A percentile compares a stretch with the other conserved stretches of the same genome.
phyloP scores from a whole-genome alignment of 2,329 filamentous ascomycete species.

The Proliferodiscus dingleyae region DNA sequence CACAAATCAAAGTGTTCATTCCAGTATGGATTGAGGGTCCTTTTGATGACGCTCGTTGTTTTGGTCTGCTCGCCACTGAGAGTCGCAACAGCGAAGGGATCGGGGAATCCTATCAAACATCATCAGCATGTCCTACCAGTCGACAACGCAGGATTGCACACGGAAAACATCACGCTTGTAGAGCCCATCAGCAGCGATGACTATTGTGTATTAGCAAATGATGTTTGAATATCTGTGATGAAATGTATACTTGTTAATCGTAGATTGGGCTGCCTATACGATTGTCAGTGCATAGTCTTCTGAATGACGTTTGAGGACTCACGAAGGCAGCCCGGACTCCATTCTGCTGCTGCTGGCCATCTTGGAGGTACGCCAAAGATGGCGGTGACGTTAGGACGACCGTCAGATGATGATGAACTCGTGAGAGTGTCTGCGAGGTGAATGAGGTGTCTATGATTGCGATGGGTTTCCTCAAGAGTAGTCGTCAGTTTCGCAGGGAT shows the following conservation, averaged over 20 bases:
- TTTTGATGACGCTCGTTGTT: conserved; percentile 95
- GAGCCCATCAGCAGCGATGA: conserved; percentile 96
- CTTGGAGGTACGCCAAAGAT: conserved; percentile 31
- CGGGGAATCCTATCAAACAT: conserved; percentile 71
- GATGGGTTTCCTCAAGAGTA: conserved; percentile 14
- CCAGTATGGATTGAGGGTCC: conserved; percentile 99
- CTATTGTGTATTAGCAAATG: conserved; percentile 50
- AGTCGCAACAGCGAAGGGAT: conserved; percentile 95
- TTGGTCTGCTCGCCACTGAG: conserved; percentile 97
- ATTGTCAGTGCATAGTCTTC: conserved; percentile 21
- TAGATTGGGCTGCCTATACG: conserved; percentile 71
- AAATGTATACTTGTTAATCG: conserved; percentile 76
- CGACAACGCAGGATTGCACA: conserved; percentile 48
- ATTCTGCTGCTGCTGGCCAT: conserved; percentile 45
- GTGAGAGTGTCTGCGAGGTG: conserved; percentile 9
- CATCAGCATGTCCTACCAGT: conserved; percentile 14
- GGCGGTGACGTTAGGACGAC: conserved; percentile 30
- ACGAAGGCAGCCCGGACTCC: conserved; percentile 60
- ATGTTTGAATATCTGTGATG: conserved; percentile 3
- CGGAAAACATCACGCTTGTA: conserved; percentile 99
- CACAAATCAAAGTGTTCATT: conserved; percentile 99
- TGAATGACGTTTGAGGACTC: conserved; percentile 35
- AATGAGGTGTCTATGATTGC: conserved; percentile 6
- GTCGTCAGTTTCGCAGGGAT: conserved; percentile 21
- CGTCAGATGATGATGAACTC: conserved; percentile 24